These are phyloP conservation scores for Fremontodendron californicum DNA, from an alignment of 345 rosid species.

Conservation along the genomic window DNA sequence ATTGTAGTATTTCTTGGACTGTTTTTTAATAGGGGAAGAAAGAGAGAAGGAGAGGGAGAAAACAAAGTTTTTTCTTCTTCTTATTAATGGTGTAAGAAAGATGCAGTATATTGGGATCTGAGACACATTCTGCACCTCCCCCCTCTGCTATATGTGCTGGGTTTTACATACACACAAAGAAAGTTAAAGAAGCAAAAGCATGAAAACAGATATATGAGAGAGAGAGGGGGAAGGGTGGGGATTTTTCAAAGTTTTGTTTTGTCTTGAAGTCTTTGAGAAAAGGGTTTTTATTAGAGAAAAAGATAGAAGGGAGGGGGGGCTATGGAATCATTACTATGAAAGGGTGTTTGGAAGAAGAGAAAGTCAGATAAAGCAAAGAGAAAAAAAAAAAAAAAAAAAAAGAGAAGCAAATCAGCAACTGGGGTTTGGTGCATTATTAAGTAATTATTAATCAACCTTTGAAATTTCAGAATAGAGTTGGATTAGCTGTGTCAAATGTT, in stretches of 20 bases:
- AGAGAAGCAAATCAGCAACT: constrained; percentile 11
- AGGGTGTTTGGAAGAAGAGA: constrained; percentile 20
- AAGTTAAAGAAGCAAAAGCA: constrained; percentile 18
- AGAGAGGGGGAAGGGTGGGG: too few relatives aligned
- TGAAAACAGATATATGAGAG: background rate
- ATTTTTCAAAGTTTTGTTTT: background rate
- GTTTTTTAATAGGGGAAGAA: constrained; percentile 10
- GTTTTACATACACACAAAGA: constrained; percentile 13
- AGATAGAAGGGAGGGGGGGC: background rate
- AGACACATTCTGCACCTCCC: constrained; percentile 35
- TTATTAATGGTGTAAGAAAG: constrained; percentile 20
- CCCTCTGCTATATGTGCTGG: constrained; percentile 28
- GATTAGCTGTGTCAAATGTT: background rate
- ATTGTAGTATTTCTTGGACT: background rate
- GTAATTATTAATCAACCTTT: background rate
- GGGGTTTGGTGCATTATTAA: constrained; percentile 4
- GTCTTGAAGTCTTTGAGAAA: background rate
- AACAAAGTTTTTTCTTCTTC: constrained; percentile 12
- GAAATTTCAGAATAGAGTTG: constrained; percentile 15
- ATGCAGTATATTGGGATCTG: constrained; percentile 43
- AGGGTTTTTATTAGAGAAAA: background rate
- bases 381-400: too few relatives aligned
- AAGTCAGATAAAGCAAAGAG: constrained; percentile 19
- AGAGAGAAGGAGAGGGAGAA: constrained; percentile 9
- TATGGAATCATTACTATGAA: constrained; percentile 37